Conservation (phyloP, 169 alveolate genomes). For the Plasmodium chabaudi region DNA sequence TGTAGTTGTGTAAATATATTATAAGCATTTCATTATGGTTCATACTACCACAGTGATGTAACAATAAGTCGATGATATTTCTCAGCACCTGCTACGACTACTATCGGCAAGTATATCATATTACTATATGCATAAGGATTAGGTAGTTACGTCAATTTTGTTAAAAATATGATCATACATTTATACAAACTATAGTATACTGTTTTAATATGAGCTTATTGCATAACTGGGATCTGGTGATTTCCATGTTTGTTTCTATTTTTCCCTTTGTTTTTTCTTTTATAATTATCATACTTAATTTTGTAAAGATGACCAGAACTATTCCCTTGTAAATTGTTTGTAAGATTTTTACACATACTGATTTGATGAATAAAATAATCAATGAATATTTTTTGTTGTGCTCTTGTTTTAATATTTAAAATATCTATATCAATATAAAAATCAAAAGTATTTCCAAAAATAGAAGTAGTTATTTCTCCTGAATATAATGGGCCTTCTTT, state of each 20-base stretch:
- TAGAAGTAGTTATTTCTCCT: conserved; percentile 78
- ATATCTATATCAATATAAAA: conserved; percentile 85
- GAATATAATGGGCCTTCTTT: conserved; percentile 80
- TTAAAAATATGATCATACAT: too few relatives aligned
- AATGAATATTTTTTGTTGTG: conserved; percentile 82
- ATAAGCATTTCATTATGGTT: too few relatives aligned
- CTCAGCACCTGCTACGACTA: too few relatives aligned
- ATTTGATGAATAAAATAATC: conserved; percentile 87
- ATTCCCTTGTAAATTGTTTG: conserved; percentile 76
- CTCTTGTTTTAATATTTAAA: conserved; percentile 78
- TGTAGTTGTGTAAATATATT: too few relatives aligned
- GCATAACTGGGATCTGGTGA: conserved; percentile 2
- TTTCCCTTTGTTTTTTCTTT: conserved; percentile 32
- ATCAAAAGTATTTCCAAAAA: conserved; percentile 81
- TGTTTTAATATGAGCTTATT: neutral
- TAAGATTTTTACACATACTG: conserved; percentile 80
- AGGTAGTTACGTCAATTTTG: too few relatives aligned
- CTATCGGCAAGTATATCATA: too few relatives aligned
- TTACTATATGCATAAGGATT: too few relatives aligned
- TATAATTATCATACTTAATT: conserved; percentile 47
- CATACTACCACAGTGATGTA: too few relatives aligned
- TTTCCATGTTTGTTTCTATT: conserved; percentile 9
- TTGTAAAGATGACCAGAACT: conserved; percentile 10
- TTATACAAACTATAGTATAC: too few relatives aligned
- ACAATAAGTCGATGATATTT: too few relatives aligned